Conservation (phyloP, 2,329 filamentous ascomycete genomes). For the Xylariaceae sp. region DNA sequence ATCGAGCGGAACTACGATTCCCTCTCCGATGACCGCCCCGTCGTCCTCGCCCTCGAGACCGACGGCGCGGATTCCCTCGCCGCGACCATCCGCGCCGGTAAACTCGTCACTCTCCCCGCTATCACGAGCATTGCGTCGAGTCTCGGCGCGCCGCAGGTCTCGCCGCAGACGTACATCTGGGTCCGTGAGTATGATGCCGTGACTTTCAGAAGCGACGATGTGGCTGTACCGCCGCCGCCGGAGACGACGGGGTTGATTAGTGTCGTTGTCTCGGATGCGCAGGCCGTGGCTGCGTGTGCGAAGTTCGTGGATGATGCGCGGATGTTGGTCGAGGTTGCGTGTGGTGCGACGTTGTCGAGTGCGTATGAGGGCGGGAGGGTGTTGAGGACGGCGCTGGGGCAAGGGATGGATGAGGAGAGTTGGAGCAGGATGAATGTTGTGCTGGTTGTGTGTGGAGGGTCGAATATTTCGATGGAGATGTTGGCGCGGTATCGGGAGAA, state of each 20-base stretch:
- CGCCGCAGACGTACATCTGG: slow-evolving; percentile 52
- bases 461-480: slow-evolving; percentile 58
- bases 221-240: not conserved
- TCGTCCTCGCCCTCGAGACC: slow-evolving; percentile 71
- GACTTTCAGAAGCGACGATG: not conserved
- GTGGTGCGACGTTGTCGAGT: slow-evolving; percentile 71
- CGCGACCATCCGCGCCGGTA: slow-evolving; percentile 51
- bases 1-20: slow-evolving; percentile 42
- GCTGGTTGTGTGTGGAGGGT: slow-evolving; percentile 78
- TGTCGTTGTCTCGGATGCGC: slow-evolving; percentile 64
- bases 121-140: slow-evolving; percentile 74
- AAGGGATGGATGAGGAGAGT: slow-evolving; percentile 48
- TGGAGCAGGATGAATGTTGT: slow-evolving; percentile 68
- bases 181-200: not conserved
- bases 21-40: slow-evolving; percentile 31
- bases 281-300: slow-evolving; percentile 73
- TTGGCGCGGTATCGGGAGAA: slow-evolving; percentile 52
- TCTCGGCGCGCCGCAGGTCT: slow-evolving; percentile 69
- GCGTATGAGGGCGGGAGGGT: slow-evolving; percentile 54
- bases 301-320: slow-evolving; percentile 76
- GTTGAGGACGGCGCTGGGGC: slow-evolving; percentile 56
- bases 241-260: slow-evolving; percentile 42
- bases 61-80: slow-evolving; percentile 65
- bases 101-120: slow-evolving; percentile 57
- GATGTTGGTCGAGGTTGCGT: slow-evolving; percentile 76